Evolutionary conservation across 2,329 filamentous ascomycete species (phyloP).

Genomic region (Zymoseptoria passerinii): DNA sequence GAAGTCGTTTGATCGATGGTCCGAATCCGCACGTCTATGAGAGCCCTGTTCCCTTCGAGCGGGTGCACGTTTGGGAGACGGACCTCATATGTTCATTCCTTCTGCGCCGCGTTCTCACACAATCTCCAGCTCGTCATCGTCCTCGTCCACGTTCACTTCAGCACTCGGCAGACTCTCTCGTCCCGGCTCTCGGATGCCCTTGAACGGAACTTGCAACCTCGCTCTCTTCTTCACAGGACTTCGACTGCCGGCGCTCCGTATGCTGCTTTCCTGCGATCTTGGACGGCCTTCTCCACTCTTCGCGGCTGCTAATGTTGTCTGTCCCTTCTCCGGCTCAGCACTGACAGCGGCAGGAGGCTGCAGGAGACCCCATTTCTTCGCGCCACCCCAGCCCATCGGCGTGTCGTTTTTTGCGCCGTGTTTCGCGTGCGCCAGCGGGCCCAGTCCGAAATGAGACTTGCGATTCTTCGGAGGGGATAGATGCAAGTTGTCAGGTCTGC

Average conservation of each 20-base stretch:
- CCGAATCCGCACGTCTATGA: too few species aligned
- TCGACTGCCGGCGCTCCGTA: conserved; percentile 24
- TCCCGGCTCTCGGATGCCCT: conserved; percentile 43
- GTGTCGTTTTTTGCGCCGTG: conserved; percentile 26
- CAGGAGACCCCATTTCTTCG: conserved; percentile 34
- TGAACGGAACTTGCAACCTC: conserved; percentile 39
- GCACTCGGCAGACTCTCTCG: conserved; percentile 36
- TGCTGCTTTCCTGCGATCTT: conserved; percentile 17
- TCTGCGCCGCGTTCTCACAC: conserved; percentile 23
- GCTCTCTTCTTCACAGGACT: conserved; percentile 41
- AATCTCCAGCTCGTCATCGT: conserved; percentile 43
- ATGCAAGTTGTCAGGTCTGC: conserved; percentile 35
- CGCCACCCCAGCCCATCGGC: conserved; percentile 43
- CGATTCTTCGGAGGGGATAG: conserved; percentile 38
- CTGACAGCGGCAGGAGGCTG: conserved; percentile 21
- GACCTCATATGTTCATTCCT: too few species aligned
- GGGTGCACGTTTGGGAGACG: too few species aligned
- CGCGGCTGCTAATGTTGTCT: conserved; percentile 21
- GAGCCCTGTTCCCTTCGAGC: too few species aligned
- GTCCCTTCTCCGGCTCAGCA: conserved; percentile 22
- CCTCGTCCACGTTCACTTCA: conserved; percentile 32
- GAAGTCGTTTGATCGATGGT: neutral
- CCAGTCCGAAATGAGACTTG: conserved; percentile 27
- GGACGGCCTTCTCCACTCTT: conserved; percentile 2
- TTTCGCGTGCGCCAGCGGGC: conserved; percentile 18